phyloP scores from a whole-genome alignment of 129 eudicot species.

The Flaveria brownii region DNA sequence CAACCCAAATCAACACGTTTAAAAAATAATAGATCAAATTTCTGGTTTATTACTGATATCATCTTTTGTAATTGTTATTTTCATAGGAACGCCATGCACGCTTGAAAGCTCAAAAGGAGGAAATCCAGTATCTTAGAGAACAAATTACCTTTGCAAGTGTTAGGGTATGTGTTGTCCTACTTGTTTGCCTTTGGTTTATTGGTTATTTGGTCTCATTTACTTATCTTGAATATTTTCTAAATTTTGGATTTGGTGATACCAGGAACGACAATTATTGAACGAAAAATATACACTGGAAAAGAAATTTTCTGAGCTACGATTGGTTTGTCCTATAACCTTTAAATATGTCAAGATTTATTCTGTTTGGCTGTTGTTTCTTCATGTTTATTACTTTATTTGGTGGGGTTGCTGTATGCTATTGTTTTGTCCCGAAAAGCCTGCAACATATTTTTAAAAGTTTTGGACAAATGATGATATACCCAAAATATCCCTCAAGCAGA shows the following conservation, averaged over 20 bases:
- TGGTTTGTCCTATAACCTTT: constrained; percentile 53
- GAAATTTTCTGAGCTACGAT: constrained; percentile 81
- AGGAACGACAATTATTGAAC: constrained; percentile 84
- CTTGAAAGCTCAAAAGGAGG: constrained; percentile 62
- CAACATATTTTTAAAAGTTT: not conserved
- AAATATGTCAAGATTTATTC: constrained; percentile 8
- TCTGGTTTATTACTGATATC: not conserved
- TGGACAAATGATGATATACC: not conserved
- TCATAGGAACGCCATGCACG: constrained; percentile 64
- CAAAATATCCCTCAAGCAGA: constrained; percentile 6
- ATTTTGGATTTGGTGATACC: constrained; percentile 28
- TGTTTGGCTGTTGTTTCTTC: constrained; percentile 21
- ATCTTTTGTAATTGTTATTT: constrained; percentile 21
- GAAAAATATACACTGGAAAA: constrained; percentile 84
- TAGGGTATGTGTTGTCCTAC: constrained; percentile 45
- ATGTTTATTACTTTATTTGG: not conserved
- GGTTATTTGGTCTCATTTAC: constrained; percentile 8
- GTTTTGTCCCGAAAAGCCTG: not conserved
- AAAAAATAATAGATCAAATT: not conserved
- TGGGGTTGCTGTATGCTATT: not conserved
- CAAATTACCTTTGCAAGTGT: constrained; percentile 70
- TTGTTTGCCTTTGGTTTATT: constrained; percentile 12
- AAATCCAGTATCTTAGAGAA: constrained; percentile 59
- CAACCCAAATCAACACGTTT: not conserved
- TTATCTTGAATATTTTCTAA: constrained; percentile 12